phyloP scores from a whole-genome alignment of 306 rosid genomes.

The Hippophae gyantsensis region DNA sequence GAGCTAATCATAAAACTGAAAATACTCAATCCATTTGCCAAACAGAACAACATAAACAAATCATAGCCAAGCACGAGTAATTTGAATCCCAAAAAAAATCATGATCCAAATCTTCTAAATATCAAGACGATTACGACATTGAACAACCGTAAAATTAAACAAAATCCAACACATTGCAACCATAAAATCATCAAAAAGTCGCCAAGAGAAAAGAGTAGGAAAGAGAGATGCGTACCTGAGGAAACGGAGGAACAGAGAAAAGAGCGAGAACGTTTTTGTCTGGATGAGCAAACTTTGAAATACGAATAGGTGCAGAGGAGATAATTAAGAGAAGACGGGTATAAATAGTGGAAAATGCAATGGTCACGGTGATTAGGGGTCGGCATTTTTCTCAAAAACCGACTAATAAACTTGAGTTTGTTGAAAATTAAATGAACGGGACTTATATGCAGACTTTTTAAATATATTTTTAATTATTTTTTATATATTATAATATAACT shows the following conservation, averaged over 20 bases:
- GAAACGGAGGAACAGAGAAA: constrained; percentile 26
- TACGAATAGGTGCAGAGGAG: constrained; percentile 20
- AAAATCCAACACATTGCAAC: background rate
- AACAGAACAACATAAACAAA: no score
- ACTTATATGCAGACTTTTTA: no score
- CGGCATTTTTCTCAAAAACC: no score
- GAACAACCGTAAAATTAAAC: background rate
- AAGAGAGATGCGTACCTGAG: constrained; percentile 23
- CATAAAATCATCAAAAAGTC: no score
- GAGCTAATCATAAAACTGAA: no score
- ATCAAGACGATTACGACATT: background rate
- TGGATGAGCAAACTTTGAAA: constrained; percentile 6
- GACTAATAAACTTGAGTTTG: no score
- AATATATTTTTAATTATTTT: no score
- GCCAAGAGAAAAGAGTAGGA: background rate
- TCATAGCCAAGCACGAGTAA: no score
- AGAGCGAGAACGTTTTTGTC: constrained; percentile 3
- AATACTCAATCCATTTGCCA: no score
- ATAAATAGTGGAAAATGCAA: background rate
- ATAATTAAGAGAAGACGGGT: constrained; percentile 9
- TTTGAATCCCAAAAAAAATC: background rate
- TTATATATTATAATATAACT: no score
- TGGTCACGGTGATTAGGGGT: background rate
- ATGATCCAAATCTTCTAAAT: background rate
- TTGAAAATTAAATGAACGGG: no score